These are phyloP conservation scores for Hanseniaspora lachancei DNA, from an alignment of 805 yeast genomes.

Conservation along the genomic window DNA sequence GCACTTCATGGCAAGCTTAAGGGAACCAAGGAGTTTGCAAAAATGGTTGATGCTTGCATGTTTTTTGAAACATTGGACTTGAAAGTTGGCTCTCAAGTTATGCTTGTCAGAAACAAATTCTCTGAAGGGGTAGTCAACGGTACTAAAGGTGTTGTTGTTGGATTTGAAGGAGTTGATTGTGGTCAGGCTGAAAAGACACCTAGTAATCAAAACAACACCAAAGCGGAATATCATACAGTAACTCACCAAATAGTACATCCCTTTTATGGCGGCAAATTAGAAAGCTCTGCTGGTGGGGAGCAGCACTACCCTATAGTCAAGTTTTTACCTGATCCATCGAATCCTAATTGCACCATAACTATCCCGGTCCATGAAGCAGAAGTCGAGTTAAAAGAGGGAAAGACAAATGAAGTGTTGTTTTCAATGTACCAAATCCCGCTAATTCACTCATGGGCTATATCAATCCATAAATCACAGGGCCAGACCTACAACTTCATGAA, in stretches of 20 bases:
- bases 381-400: constrained; percentile 64
- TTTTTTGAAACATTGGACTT: constrained; percentile 38
- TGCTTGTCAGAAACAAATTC: constrained; percentile 58
- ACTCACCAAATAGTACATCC: too few species aligned
- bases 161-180: constrained; percentile 25
- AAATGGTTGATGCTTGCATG: constrained; percentile 40
- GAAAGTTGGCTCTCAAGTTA: constrained; percentile 67
- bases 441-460: constrained; percentile 86
- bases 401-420: constrained; percentile 51
- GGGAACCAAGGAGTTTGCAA: constrained; percentile 22
- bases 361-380: constrained; percentile 69
- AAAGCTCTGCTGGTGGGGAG: too few species aligned
- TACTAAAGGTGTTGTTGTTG: constrained; percentile 56
- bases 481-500: constrained; percentile 65
- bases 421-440: constrained; percentile 71
- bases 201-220: neutral
- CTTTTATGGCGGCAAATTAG: too few species aligned
- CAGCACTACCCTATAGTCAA: constrained; percentile 55
- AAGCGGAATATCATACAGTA: neutral
- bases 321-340: constrained; percentile 37
- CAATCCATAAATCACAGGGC: constrained; percentile 94
- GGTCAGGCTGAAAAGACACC: neutral
- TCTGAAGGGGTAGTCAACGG: constrained; percentile 67
- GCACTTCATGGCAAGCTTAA: constrained; percentile 40
- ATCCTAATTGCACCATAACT: constrained; percentile 54